Conservation (phyloP, 345 rosid genomes). For the Populus pruinosa region DNA sequence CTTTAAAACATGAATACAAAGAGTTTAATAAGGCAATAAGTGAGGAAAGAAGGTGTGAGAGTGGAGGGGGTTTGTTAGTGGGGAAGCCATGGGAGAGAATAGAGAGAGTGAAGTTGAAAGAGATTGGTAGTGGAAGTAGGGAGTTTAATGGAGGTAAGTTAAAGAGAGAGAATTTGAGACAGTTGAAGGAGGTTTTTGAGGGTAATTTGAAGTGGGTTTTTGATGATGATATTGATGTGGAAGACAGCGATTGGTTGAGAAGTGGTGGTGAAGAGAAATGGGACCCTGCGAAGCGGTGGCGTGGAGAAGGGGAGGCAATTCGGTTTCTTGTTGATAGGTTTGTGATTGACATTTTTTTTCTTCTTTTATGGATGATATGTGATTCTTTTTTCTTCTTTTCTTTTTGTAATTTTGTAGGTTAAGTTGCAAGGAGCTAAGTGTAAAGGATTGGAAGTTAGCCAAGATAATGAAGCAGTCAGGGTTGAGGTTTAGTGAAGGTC, state of each 20-base stretch:
- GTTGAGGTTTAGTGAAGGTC: conserved; percentile 73
- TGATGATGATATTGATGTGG: conserved; percentile 70
- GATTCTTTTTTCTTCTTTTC: conserved; percentile 3
- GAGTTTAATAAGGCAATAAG: conserved; percentile 46
- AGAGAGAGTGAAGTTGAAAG: conserved; percentile 53
- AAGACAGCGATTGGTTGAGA: conserved; percentile 23
- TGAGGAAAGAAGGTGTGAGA: conserved; percentile 8
- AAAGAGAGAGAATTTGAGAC: conserved; percentile 57
- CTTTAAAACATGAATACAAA: conserved; percentile 59
- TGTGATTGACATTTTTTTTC: not conserved
- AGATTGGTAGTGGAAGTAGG: conserved; percentile 44
- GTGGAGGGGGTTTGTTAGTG: conserved; percentile 31
- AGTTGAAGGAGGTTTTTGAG: conserved; percentile 66
- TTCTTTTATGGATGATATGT: not conserved
- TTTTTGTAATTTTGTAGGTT: conserved; percentile 40
- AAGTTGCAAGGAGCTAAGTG: conserved; percentile 58
- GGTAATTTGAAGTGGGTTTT: conserved; percentile 75
- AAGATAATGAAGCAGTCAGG: conserved; percentile 90
- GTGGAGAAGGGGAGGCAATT: conserved; percentile 62
- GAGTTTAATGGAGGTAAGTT: conserved; percentile 42
- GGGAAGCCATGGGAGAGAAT: conserved; percentile 94
- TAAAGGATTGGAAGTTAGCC: conserved; percentile 83
- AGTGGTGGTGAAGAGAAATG: conserved; percentile 22
- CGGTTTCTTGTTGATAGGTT: conserved; percentile 72
- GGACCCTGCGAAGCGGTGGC: conserved; percentile 55